Evolutionary conservation across 2,329 filamentous ascomycete genomes (phyloP).

Genomic region (Epichloe brachyelytri): DNA sequence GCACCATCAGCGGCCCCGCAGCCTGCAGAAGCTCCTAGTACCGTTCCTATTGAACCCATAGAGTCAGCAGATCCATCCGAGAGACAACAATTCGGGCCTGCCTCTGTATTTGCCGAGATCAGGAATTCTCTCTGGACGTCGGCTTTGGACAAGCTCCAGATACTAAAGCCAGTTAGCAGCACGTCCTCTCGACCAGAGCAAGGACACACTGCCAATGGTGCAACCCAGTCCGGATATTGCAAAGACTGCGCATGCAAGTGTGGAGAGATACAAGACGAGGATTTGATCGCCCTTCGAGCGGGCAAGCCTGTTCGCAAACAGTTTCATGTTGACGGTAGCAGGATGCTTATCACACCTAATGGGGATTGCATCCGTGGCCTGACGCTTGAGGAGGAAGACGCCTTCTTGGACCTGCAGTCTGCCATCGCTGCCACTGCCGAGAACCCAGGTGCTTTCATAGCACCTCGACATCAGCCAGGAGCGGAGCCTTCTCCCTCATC

Average conservation of each 20-base stretch:
- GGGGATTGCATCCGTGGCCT: conserved; percentile 66
- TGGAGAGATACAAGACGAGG: conserved; percentile 31
- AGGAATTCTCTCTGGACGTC: conserved; percentile 20
- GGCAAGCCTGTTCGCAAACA: conserved; percentile 49
- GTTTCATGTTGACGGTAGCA: conserved; percentile 43
- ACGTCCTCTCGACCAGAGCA: conserved; percentile 17
- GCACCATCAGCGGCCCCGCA: conserved; percentile 1
- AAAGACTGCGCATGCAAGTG: conserved; percentile 26
- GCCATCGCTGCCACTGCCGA: conserved; percentile 36
- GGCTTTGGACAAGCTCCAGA: conserved; percentile 21
- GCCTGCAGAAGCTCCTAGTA: conserved; percentile 8
- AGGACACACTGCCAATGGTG: conserved; percentile 8
- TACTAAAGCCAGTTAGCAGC: conserved; percentile 24
- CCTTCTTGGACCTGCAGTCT: conserved; percentile 56
- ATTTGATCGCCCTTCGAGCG: conserved; percentile 40
- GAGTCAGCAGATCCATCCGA: conserved; percentile 14
- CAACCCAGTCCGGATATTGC: conserved; percentile 18
- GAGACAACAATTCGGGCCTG: conserved; percentile 19
- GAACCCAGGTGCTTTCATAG: conserved; percentile 42
- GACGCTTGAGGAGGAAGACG: conserved; percentile 53
- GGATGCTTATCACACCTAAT: conserved; percentile 62
- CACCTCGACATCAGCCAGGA: conserved; percentile 39
- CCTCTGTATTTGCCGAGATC: conserved; percentile 24
- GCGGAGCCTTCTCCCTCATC: conserved; percentile 47
- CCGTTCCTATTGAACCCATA: conserved; percentile 8